Percentiles rank a stretch among this genome's conserved stretches.
These are phyloP conservation scores for Neoboletus subvelutipes DNA, from an alignment of 768 basidiomycete genomes.

Conservation along the genomic window DNA sequence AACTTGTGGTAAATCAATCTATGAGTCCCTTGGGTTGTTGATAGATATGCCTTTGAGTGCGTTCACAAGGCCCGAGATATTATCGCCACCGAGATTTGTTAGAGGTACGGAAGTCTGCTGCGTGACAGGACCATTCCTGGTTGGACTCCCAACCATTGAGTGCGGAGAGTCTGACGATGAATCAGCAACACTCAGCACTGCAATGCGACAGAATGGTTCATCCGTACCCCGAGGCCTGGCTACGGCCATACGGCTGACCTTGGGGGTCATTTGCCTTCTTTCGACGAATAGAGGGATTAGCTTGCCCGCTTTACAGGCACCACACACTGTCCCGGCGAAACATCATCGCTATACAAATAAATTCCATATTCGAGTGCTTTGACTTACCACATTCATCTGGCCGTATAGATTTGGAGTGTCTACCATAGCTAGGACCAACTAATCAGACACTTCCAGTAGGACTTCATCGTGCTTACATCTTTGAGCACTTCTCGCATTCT, in stretches of 20 bases:
- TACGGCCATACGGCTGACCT: constrained; percentile 45
- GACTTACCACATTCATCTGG: constrained; percentile 61
- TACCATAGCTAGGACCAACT: constrained; percentile 55
- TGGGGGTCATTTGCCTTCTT: constrained; percentile 35
- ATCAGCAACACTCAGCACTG: not conserved
- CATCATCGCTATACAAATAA: not conserved
- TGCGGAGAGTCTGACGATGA: constrained; percentile 19
- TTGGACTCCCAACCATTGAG: not conserved
- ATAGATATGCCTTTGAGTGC: constrained; percentile 16
- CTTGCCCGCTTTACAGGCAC: constrained; percentile 58
- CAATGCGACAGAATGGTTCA: not conserved
- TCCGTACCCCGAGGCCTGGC: constrained; percentile 44
- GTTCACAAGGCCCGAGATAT: constrained; percentile 11
- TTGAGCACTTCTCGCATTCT: constrained; percentile 66
- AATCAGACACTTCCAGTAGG: constrained; percentile 4
- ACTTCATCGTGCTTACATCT: constrained; percentile 45
- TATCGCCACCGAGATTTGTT: not conserved
- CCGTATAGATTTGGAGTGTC: constrained; percentile 70
- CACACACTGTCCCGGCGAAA: constrained; percentile 50
- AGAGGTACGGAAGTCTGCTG: not conserved
- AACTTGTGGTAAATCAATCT: not conserved
- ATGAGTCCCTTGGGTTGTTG: not conserved
- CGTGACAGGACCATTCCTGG: not conserved
- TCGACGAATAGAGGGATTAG: constrained; percentile 57
- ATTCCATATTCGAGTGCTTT: not conserved